Percentiles rank a stretch among this genome's conserved stretches.
phyloP scores from a whole-genome alignment of 2,329 filamentous ascomycete genomes.

The Magnaporthiopsis incrustans region DNA sequence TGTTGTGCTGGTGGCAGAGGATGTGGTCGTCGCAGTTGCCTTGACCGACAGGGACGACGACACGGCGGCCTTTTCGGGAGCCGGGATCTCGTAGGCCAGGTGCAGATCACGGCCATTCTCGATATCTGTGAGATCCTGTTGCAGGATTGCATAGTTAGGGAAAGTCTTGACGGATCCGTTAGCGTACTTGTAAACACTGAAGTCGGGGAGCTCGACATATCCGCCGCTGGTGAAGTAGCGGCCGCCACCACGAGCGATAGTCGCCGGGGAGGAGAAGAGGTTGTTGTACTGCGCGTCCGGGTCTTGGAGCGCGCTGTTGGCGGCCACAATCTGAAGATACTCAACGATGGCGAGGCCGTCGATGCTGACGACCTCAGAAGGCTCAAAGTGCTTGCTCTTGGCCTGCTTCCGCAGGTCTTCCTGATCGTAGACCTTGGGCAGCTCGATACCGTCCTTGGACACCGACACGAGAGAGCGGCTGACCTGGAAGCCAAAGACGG shows the following conservation, averaged over 20 bases:
- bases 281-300: slow-evolving; percentile 27
- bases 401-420: slow-evolving; percentile 9
- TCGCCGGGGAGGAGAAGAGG: slow-evolving; percentile 2
- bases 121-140: slow-evolving; percentile 6
- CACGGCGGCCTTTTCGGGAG: neutral
- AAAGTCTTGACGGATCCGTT: slow-evolving; percentile 4
- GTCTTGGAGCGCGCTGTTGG: slow-evolving; percentile 26
- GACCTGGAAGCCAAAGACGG: slow-evolving; percentile 21
- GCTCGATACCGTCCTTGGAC: slow-evolving; percentile 23
- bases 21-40: neutral
- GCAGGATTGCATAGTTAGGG: slow-evolving; percentile 5
- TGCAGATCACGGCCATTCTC: slow-evolving; percentile 5
- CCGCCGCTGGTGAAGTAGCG: slow-evolving; percentile 6
- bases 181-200: slow-evolving; percentile 7
- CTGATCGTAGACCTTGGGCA: slow-evolving; percentile 43
- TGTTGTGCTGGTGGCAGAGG: neutral
- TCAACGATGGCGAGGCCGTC: slow-evolving; percentile 21
- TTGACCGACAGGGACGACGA: neutral
- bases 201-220: slow-evolving; percentile 7
- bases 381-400: slow-evolving; percentile 15
- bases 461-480: slow-evolving; percentile 29
- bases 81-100: slow-evolving; percentile 7
- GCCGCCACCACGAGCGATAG: slow-evolving; percentile 4
- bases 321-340: slow-evolving; percentile 34
- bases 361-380: slow-evolving; percentile 18